phyloP scores from a whole-genome alignment of 2,329 filamentous ascomycete species.

The Apiospora pterosperma region DNA sequence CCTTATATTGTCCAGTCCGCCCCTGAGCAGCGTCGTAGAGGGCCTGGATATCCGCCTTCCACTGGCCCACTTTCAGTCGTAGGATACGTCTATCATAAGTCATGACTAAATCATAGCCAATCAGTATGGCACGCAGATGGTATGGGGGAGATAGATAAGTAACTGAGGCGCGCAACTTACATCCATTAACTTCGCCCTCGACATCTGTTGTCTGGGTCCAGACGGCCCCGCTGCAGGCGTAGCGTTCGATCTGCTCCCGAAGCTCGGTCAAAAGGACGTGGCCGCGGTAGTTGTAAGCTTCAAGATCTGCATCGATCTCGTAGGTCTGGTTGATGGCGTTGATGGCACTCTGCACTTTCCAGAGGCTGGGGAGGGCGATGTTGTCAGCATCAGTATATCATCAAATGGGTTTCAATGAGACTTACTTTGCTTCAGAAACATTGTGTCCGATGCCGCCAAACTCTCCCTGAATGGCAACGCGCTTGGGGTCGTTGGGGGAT shows the following conservation, averaged over 20 bases:
- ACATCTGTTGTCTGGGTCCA: constrained; percentile 76
- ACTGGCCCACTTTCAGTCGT: constrained; percentile 53
- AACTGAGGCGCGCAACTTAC: constrained; percentile 3
- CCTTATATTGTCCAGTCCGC: neutral
- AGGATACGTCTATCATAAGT: constrained; percentile 64
- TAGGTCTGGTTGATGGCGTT: constrained; percentile 63
- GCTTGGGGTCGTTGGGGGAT: constrained; percentile 51
- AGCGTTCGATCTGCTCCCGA: constrained; percentile 56
- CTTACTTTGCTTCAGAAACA: constrained; percentile 55
- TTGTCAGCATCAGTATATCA: constrained; percentile 28
- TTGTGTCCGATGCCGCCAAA: constrained; percentile 69
- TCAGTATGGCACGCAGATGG: neutral
- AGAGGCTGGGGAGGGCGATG: constrained; percentile 36
- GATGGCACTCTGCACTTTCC: constrained; percentile 60
- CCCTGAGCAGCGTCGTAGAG: constrained; percentile 53
- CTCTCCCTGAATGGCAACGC: constrained; percentile 68
- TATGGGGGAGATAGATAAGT: neutral
- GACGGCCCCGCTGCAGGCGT: constrained; percentile 62
- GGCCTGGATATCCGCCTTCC: constrained; percentile 56
- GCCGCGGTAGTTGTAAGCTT: constrained; percentile 65
- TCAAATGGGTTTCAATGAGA: neutral
- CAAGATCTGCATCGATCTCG: constrained; percentile 56
- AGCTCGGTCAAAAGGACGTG: constrained; percentile 59
- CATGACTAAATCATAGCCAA: constrained; percentile 35
- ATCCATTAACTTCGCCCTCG: constrained; percentile 70